These are phyloP conservation scores for Posidonia australis DNA, from an alignment of 106 monocot genomes.

Conservation along the genomic window DNA sequence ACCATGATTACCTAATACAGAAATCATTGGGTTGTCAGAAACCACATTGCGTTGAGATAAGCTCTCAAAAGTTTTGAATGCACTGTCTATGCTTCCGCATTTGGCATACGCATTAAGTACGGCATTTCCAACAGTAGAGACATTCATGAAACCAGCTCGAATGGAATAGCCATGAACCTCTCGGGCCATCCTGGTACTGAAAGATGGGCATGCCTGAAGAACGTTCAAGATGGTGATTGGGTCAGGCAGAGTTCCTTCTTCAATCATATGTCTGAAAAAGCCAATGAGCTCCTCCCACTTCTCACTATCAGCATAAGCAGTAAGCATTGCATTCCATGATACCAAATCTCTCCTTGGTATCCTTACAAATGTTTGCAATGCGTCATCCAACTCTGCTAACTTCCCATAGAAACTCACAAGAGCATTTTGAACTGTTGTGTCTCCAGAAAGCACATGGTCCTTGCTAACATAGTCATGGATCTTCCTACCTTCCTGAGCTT, in stretches of 20 bases:
- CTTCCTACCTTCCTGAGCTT: constrained; percentile 41
- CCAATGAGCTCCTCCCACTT: constrained; percentile 20
- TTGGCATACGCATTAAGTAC: constrained; percentile 48
- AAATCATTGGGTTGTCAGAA: constrained; percentile 51
- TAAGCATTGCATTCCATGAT: constrained; percentile 72
- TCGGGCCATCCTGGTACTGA: constrained; percentile 24
- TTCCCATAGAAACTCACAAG: constrained; percentile 61
- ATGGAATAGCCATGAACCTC: constrained; percentile 58
- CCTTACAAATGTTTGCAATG: constrained; percentile 21
- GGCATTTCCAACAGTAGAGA: constrained; percentile 34
- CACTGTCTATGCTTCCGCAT: constrained; percentile 22
- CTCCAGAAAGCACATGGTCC: constrained; percentile 18
- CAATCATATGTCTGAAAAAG: constrained; percentile 32
- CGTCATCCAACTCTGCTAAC: constrained; percentile 36
- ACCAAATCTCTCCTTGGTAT: constrained; percentile 35
- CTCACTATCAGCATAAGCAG: constrained; percentile 30
- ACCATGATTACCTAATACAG: constrained; percentile 41
- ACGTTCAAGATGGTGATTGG: constrained; percentile 37
- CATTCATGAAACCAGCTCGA: constrained; percentile 17
- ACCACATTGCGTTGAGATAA: constrained; percentile 28
- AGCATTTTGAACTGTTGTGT: constrained; percentile 53
- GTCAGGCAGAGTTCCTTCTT: constrained; percentile 26
- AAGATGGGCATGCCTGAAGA: constrained; percentile 32
- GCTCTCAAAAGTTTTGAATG: constrained; percentile 16
- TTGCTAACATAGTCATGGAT: constrained; percentile 39